Base-by-base conservation (phyloP, 495 filamentous ascomycete genomes). In the Aspergillus nidulans region DNA sequence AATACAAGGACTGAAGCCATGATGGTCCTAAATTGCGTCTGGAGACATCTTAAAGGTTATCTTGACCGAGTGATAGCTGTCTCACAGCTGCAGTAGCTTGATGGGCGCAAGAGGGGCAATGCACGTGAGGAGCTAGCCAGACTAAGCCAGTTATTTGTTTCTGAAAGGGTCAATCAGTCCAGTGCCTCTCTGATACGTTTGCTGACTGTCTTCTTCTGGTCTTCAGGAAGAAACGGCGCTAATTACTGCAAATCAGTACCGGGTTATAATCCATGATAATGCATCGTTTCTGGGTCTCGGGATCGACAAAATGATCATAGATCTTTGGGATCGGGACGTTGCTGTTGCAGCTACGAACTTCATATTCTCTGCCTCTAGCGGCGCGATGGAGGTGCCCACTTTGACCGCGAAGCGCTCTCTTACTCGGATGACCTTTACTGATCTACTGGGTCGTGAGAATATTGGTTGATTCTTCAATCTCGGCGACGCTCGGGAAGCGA, bases 1-100 rank as follows among this genome's bases (percentile, higher is more conserved):
- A 85, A 79, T 23, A 68, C 40, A 20, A 24, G 18, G 21, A 26
- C 15, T 8, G 47, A 49, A n/a, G 20, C 21, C 39, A 43, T 42
- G 36, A 34, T 34, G 30, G 9, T 12, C n/a, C n/a, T n/a, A n/a
- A n/a, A n/a, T n/a, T n/a, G n/a, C n/a, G n/a, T n/a, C n/a, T n/a
- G n/a, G n/a, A n/a, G n/a, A n/a, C n/a, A n/a, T n/a, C n/a, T n/a
- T n/a, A n/a, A n/a, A n/a, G n/a, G n/a, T n/a, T n/a, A n/a, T n/a
- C n/a, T n/a, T n/a, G n/a, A n/a, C n/a, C n/a, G n/a, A n/a, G n/a
- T n/a, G n/a, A n/a, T n/a, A n/a, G n/a, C n/a, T n/a, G n/a, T n/a
- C n/a, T n/a, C n/a, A n/a, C n/a, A n/a, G n/a, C n/a, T n/a, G n/a
- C n/a, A n/a, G n/a, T n/a, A n/a, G n/a, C n/a, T n/a, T n/a, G n/a